Conservation (phyloP, 768 basidiomycete genomes). For the Daedaleopsis nitida region DNA sequence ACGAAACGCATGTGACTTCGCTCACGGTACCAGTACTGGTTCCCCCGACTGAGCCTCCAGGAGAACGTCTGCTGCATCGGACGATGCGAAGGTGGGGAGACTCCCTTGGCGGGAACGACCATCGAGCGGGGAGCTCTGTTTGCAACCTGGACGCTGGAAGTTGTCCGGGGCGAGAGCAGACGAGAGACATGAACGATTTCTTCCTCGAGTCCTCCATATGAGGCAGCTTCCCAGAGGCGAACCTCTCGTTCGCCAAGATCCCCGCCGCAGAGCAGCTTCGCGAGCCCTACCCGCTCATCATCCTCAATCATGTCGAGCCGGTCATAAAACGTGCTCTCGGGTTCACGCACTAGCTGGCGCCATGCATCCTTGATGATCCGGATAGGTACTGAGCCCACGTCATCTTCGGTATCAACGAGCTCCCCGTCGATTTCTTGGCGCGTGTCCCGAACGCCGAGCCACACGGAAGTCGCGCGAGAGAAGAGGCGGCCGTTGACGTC, state of each 20-base stretch:
- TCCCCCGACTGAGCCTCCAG: not conserved
- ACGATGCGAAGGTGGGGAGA: too few relatives aligned
- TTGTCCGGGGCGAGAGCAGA: not conserved
- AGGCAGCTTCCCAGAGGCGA: slow-evolving; percentile 1
- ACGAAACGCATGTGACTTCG: slow-evolving; percentile 19
- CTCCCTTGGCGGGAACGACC: not conserved
- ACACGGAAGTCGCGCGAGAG: slow-evolving; percentile 13
- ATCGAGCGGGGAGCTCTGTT: too few relatives aligned
- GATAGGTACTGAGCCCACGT: not conserved
- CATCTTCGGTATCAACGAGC: not conserved
- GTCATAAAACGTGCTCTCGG: slow-evolving; percentile 7
- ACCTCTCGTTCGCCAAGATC: slow-evolving; percentile 6
- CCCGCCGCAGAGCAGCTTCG: slow-evolving; percentile 6
- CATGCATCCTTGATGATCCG: slow-evolving; percentile 17
- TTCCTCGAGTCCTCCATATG: not conserved
- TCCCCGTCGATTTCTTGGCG: not conserved
- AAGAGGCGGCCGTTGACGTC: slow-evolving; percentile 9
- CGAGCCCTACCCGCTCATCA: not conserved
- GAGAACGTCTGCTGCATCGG: slow-evolving; percentile 10
- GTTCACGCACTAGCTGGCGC: slow-evolving; percentile 4
- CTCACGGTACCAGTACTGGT: not conserved
- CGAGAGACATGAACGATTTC: not conserved
- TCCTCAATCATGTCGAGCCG: not conserved
- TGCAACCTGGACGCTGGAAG: not conserved
- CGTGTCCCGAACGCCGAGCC: slow-evolving; percentile 12